phyloP scores from a whole-genome alignment of 352 stramenopile genomes.

The Pythium phragmitis region DNA sequence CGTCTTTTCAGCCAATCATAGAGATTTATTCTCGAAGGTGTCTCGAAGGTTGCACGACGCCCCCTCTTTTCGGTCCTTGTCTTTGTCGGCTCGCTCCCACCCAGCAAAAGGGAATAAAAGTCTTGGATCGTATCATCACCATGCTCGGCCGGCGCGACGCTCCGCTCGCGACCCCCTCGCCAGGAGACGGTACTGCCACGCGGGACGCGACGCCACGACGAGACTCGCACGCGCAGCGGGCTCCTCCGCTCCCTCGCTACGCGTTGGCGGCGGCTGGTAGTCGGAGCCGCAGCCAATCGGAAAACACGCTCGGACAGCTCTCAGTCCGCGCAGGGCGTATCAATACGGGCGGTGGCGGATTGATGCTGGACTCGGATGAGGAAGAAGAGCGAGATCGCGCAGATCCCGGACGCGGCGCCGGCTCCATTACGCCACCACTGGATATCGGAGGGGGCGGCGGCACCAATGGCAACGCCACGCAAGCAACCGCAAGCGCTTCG shows the following conservation, averaged over 20 bases:
- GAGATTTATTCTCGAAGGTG: not conserved
- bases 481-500: conserved; percentile 9
- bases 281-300: conserved; percentile 28
- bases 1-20: conserved; percentile 26
- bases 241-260: conserved; percentile 1
- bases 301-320: conserved; percentile 9
- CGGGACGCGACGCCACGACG: not conserved
- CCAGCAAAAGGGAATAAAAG: not conserved
- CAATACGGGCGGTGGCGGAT: not conserved
- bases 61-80: conserved; percentile 12
- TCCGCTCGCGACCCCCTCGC: not conserved
- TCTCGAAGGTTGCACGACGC: conserved; percentile 24
- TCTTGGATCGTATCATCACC: not conserved
- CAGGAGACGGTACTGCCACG: conserved; percentile 2
- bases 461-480: conserved; percentile 4
- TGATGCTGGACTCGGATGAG: conserved; percentile 23
- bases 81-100: conserved; percentile 23
- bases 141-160: conserved; percentile 22
- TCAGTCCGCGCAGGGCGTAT: not conserved
- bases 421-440: conserved; percentile 8
- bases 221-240: not conserved
- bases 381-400: conserved; percentile 5
- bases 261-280: not conserved
- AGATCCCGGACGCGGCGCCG: not conserved
- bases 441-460: conserved; percentile 2